Evolutionary conservation across 768 basidiomycete genomes (phyloP).

Genomic region (Jaapia argillacea): DNA sequence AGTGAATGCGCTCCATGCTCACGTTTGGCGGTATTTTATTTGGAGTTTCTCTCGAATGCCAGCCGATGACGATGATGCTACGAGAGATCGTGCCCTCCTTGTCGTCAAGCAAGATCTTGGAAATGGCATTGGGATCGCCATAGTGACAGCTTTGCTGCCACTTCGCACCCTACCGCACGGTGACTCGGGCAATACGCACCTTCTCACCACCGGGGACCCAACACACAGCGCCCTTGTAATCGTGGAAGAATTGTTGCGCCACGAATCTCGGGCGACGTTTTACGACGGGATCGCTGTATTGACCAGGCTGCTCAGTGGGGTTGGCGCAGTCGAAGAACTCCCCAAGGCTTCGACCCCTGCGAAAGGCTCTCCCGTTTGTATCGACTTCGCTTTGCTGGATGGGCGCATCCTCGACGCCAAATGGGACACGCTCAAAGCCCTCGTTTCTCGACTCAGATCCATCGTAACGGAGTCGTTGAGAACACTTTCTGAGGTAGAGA

Average conservation of each 20-base stretch:
- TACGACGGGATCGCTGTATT: conserved; percentile 26
- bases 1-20: not conserved
- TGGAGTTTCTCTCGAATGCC: not conserved
- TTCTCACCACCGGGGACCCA: conserved; percentile 5
- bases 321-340: too few relatives aligned
- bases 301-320: conserved; percentile 21
- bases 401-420: too few relatives aligned
- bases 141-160: conserved; percentile 30
- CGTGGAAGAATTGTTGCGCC: conserved; percentile 27
- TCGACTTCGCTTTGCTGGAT: not conserved
- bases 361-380: conserved; percentile 1
- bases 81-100: conserved; percentile 25
- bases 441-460: too few relatives aligned
- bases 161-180: not conserved
- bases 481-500: not conserved
- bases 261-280: conserved; percentile 15
- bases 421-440: too few relatives aligned
- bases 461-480: too few relatives aligned
- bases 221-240: conserved; percentile 24
- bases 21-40: not conserved
- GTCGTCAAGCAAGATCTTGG: conserved; percentile 37
- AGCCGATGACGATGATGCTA: not conserved
- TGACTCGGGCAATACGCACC: not conserved
- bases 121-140: conserved; percentile 30
- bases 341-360: too few relatives aligned